These are phyloP conservation scores for Metschnikowia proteae DNA, from an alignment of 805 yeast genomes.

Conservation along the genomic window DNA sequence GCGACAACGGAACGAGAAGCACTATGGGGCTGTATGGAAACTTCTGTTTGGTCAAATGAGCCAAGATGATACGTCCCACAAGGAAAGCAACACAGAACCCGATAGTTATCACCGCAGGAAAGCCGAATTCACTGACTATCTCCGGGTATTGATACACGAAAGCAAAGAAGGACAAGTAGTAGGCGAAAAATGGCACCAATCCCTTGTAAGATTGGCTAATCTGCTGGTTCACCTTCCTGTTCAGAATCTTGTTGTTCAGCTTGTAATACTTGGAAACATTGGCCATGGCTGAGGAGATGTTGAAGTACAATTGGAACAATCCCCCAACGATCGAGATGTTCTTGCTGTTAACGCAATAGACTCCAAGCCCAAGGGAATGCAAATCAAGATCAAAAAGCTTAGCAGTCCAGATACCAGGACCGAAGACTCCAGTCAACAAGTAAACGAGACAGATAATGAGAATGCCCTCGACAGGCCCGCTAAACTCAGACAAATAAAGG, in stretches of 20 bases:
- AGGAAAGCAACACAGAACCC: slow-evolving; percentile 76
- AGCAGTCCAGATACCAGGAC: slow-evolving; percentile 64
- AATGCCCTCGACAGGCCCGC: slow-evolving; percentile 96
- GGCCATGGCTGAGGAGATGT: slow-evolving; percentile 61
- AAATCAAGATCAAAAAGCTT: slow-evolving; percentile 41
- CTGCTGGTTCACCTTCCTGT: slow-evolving; percentile 23
- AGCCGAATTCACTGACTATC: slow-evolving; percentile 40
- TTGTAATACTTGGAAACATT: slow-evolving; percentile 52
- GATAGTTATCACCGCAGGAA: slow-evolving; percentile 63
- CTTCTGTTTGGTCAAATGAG: slow-evolving; percentile 74
- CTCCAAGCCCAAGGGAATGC: slow-evolving; percentile 27
- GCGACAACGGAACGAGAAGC: slow-evolving; percentile 56
- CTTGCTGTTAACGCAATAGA: slow-evolving; percentile 35
- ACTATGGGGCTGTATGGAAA: slow-evolving; percentile 76
- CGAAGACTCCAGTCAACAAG: slow-evolving; percentile 60
- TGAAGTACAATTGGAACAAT: slow-evolving; percentile 54
- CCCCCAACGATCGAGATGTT: slow-evolving; percentile 50
- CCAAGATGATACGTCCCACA: slow-evolving; percentile 88
- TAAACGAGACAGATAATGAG: slow-evolving; percentile 56
- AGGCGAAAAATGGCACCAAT: slow-evolving; percentile 63
- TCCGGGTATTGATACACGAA: slow-evolving; percentile 51
- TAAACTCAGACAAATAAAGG: slow-evolving; percentile 68
- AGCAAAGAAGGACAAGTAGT: slow-evolving; percentile 46
- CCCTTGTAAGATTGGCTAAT: slow-evolving; percentile 49
- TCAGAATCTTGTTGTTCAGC: slow-evolving; percentile 19